Base-by-base conservation (phyloP, 139 green algal species). In the Coelastrella sp. region DNA sequence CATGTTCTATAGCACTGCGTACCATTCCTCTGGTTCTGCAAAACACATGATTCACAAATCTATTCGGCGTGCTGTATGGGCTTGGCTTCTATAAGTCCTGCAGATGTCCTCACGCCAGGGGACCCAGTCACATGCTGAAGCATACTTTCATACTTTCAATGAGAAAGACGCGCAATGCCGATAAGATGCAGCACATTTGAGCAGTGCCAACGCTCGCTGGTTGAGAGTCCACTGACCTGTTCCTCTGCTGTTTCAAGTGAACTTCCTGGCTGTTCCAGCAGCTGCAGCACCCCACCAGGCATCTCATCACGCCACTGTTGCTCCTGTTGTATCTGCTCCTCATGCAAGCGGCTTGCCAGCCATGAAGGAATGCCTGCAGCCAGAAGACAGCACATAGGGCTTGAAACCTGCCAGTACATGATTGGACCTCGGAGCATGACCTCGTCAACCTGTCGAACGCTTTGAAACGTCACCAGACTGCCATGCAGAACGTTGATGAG, bases 241-340 rank as follows among this genome's bases (percentile, higher is more conserved):
- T 57, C 16, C 7, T 80, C 54, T 32, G 64, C 83, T 19, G 47
- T 4, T 59, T 80, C 6, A 8, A 88, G 16, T 7, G 20, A 80
- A 32, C 17, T 19, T 5, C 19, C 8, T 58, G 58, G 54, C 13
- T 80, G 5, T 56, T 7, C 10, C 66, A 60, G 5, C 5, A 75
- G 54, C 61, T 80, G 83, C 66, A 56, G 54, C 80, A 86, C 58
- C 10, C 83, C 83, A 4, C 83, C 83, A 19, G 83, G 66, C 66
- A 88, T 47, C 11, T 23, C 68, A n/a, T 47, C 54, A 2, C 56
- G 47, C 83, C 83, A 88, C 47, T n/a, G 32, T 17, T 59, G 17
- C 8, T 88, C 83, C 68, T 88, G 66, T 6, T 80, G 66, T 20
- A 88, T 59, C 83, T 88, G 83, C 66, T 80, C 66, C 14, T 73